Percentiles rank a stretch among this genome's conserved stretches.
Conservation (phyloP, 2,329 filamentous ascomycete genomes). For the Fonsecaea pugnacius region DNA sequence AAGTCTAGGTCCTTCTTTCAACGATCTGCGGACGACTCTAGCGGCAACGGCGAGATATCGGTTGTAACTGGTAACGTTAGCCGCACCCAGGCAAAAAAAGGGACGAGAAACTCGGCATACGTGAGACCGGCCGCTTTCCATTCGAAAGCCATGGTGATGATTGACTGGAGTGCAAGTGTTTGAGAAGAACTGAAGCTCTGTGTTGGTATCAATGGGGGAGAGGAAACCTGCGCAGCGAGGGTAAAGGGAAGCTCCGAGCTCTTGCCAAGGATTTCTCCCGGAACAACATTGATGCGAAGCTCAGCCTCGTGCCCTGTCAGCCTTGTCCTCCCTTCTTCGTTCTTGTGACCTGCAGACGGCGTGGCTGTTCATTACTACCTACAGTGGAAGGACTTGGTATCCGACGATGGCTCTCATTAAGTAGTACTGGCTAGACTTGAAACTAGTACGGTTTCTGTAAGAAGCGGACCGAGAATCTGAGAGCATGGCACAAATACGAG, state of each 20-base stretch:
- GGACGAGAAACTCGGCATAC: slow-evolving; percentile 61
- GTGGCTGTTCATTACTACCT: background rate
- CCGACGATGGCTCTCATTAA: background rate
- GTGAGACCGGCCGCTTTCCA: slow-evolving; percentile 98
- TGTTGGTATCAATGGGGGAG: background rate
- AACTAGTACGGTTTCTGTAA: background rate
- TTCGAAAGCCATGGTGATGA: slow-evolving; percentile 76
- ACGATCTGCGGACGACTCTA: slow-evolving; percentile 90
- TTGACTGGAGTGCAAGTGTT: slow-evolving; percentile 4
- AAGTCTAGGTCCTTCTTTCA: slow-evolving; percentile 94
- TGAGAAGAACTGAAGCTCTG: slow-evolving; percentile 1
- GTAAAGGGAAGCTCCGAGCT: slow-evolving; percentile 8
- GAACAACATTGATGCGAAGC: background rate
- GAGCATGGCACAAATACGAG: background rate
- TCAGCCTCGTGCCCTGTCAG: background rate
- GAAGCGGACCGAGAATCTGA: background rate
- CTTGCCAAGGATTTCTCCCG: background rate
- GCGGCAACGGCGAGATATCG: slow-evolving; percentile 96
- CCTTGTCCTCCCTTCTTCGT: background rate
- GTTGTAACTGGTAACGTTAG: slow-evolving; percentile 81
- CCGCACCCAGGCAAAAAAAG: slow-evolving; percentile 23
- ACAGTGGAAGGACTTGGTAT: background rate
- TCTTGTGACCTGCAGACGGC: background rate
- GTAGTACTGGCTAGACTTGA: background rate
- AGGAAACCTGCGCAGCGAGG: slow-evolving; percentile 2